These are phyloP conservation scores for Kwoniella newhampshirensis DNA, from an alignment of 768 basidiomycete species.

Conservation along the genomic window DNA sequence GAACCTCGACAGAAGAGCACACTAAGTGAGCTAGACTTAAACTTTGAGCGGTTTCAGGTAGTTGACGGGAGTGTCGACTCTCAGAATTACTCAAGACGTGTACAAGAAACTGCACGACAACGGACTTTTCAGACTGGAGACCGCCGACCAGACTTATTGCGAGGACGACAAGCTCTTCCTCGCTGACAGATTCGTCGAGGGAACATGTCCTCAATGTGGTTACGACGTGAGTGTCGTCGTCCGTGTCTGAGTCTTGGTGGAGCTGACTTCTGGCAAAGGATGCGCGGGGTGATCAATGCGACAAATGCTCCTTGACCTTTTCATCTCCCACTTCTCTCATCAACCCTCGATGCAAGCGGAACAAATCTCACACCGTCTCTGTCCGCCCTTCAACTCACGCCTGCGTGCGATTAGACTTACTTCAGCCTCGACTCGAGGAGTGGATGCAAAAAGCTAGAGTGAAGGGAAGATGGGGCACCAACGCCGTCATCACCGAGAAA, in stretches of 20 bases:
- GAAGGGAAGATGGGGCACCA: conserved; percentile 87
- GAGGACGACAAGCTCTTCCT: conserved; percentile 91
- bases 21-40: conserved; percentile 73
- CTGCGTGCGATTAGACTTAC: conserved; percentile 79
- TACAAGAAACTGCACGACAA: conserved; percentile 81
- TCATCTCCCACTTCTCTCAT: conserved; percentile 85
- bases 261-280: conserved; percentile 60
- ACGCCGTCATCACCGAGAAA: conserved; percentile 82
- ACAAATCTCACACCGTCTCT: conserved; percentile 74
- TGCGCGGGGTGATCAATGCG: conserved; percentile 97
- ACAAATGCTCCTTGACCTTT: conserved; percentile 84
- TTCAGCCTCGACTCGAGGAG: conserved; percentile 78
- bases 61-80: background rate
- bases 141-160: conserved; percentile 91
- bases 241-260: background rate
- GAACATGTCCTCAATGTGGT: conserved; percentile 90
- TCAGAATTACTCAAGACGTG: conserved; percentile 84
- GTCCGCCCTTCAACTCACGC: conserved; percentile 81
- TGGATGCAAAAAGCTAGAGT: conserved; percentile 81
- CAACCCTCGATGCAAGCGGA: conserved; percentile 88
- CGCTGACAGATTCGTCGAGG: conserved; percentile 96
- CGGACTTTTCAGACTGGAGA: conserved; percentile 72
- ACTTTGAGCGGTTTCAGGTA: background rate
- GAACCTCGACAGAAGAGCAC: conserved; percentile 86
- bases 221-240: conserved; percentile 64